phyloP scores from a whole-genome alignment of 768 basidiomycete genomes.

The Termitomyces bulborhizus region DNA sequence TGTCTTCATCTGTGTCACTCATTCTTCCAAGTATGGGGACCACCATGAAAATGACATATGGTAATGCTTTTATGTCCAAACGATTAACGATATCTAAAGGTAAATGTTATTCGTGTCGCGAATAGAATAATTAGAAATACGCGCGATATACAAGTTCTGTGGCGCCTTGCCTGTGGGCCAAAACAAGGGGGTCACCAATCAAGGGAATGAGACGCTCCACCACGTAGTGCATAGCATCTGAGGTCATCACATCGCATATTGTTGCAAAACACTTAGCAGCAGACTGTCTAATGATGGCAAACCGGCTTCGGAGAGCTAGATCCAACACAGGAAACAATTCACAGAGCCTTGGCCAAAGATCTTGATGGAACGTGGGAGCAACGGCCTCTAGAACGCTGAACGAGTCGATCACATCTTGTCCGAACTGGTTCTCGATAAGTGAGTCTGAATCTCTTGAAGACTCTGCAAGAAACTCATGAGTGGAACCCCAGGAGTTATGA shows the following conservation, averaged over 20 bases:
- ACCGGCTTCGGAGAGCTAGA: conserved; percentile 76
- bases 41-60: conserved; percentile 95
- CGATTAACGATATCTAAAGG: conserved; percentile 79
- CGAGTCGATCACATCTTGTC: conserved; percentile 90
- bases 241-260: conserved; percentile 79
- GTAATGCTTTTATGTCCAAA: conserved; percentile 90
- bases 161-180: conserved; percentile 81
- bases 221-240: conserved; percentile 84
- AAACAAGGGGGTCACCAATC: conserved; percentile 69
- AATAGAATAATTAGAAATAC: conserved; percentile 25
- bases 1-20: conserved; percentile 91
- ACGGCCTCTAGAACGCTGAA: conserved; percentile 85
- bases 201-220: conserved; percentile 79
- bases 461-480: conserved; percentile 26
- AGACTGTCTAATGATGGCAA: conserved; percentile 84
- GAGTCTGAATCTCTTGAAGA: conserved; percentile 53
- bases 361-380: conserved; percentile 64
- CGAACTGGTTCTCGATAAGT: conserved; percentile 64
- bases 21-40: conserved; percentile 95
- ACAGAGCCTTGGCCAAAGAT: conserved; percentile 62
- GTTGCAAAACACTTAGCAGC: conserved; percentile 86
- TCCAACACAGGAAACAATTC: conserved; percentile 74
- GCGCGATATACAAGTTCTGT: conserved; percentile 88
- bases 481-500: neutral
- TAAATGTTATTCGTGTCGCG: conserved; percentile 2